Evolutionary conservation across 257 asterid species (phyloP), one percentile per base, ranked within the genome.

Genomic region (Scutellaria barbata): DNA sequence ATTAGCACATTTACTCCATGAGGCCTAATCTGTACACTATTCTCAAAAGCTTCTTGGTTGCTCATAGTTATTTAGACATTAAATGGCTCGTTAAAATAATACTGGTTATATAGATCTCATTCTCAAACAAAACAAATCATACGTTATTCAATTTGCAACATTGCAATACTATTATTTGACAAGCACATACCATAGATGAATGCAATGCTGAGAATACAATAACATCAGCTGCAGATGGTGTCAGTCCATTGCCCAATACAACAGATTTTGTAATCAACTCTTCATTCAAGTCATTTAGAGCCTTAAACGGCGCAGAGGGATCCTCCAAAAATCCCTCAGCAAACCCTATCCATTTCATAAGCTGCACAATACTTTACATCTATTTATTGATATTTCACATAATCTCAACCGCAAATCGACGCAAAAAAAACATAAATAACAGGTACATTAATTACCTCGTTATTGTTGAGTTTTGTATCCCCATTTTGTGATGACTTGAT

Each of bases 191-290:
- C 96, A 88, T 80, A 22, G 45, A 67, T 7, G 96, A 69, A 82
- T 92, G 95, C 20, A 88, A 81, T 7, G 85, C 84, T 0, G 93
- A 76, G 77, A 79, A 94, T 76, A 88, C 90, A 69, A 88, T 63
- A 64, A 83, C 79, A 84, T 94, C 99, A 14, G 96, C 90, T 11
- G 78, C 85, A 52, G 96, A 81, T 22, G 84, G 88, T 59, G 46
- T 85, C 55, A 84, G 64, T 9, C 96, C 96, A 66, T 75, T 71
- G 74, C 95, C 93, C 71, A 73, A 5, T 40, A 91, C 16, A 81
- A 89, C 96, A 20, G 96, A 79, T 70, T 86, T 88, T 14, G 87
- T 81, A 76, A 68, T 45, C 85, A 95, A 80, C 43, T 87, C 94
- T 33, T 84, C 96, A 69, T 89, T 92, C 82, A 93, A 76, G 55